These are phyloP conservation scores for Venturia pyrina DNA, from an alignment of 2,329 filamentous ascomycete species.

Conservation along the genomic window DNA sequence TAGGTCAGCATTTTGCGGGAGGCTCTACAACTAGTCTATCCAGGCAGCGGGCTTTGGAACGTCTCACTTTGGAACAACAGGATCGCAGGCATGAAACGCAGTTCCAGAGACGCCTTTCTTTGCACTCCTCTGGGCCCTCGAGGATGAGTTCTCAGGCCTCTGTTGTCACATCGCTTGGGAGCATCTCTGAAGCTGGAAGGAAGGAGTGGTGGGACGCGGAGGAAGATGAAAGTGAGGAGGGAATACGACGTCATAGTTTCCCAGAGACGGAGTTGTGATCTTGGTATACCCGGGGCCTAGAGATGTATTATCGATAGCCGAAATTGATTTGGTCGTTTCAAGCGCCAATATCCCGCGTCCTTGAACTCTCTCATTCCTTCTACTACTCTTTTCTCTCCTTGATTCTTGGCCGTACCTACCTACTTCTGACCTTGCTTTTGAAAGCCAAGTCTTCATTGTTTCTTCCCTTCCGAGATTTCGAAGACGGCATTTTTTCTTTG, in stretches of 20 bases:
- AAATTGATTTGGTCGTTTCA: too few species aligned
- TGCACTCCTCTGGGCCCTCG: not conserved
- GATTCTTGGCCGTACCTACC: too few species aligned
- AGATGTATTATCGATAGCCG: too few species aligned
- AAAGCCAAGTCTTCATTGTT: too few species aligned
- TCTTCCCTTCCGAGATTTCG: too few species aligned
- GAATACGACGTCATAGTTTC: not conserved
- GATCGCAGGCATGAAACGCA: conserved; percentile 16
- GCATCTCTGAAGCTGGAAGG: not conserved
- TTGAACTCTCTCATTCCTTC: too few species aligned
- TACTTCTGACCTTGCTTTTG: too few species aligned
- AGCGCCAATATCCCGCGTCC: too few species aligned
- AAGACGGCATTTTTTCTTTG: too few species aligned
- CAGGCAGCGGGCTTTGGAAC: conserved; percentile 26
- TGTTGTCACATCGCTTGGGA: not conserved
- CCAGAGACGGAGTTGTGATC: too few species aligned
- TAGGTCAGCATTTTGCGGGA: not conserved
- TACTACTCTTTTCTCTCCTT: too few species aligned
- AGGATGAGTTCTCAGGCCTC: not conserved
- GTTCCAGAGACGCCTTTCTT: not conserved
- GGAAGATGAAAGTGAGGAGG: not conserved
- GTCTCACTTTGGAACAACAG: conserved; percentile 29
- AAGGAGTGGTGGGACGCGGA: conserved; percentile 4
- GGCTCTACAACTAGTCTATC: conserved; percentile 24
- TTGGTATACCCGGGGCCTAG: too few species aligned